Conservation (phyloP, 257 asterid species). For the Cruciata laevipes region DNA sequence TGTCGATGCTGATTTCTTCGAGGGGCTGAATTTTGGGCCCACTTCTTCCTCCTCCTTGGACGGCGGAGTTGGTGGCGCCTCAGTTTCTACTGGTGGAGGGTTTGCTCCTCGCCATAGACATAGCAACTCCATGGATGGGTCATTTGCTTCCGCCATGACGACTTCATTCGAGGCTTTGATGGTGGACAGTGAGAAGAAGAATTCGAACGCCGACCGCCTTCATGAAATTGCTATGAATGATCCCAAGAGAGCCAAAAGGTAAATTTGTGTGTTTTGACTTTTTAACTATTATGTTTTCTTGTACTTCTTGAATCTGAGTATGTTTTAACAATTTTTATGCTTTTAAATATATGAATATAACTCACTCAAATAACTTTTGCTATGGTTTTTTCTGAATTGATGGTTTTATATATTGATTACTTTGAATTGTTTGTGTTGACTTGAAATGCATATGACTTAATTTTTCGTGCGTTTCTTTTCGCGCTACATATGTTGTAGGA, state of each 20-base stretch:
- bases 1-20: constrained; percentile 80
- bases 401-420: not conserved
- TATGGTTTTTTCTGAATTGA: not conserved
- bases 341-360: not conserved
- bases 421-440: no score
- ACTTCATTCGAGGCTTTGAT: constrained; percentile 48
- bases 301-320: not conserved
- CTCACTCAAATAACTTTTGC: not conserved
- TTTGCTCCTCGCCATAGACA: constrained; percentile 50
- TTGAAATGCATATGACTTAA: no score
- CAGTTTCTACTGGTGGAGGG: constrained; percentile 13
- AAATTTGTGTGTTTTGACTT: constrained; percentile 9
- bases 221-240: constrained; percentile 80
- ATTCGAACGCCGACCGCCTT: constrained; percentile 56
- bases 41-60: constrained; percentile 23
- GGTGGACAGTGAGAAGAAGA: constrained; percentile 59
- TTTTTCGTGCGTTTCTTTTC: no score
- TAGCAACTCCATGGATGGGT: constrained; percentile 79
- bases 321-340: not conserved
- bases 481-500: constrained; percentile 35
- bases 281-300: not conserved
- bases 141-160: constrained; percentile 32
- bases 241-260: constrained; percentile 97
- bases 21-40: constrained; percentile 53
- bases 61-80: constrained; percentile 22